Base-by-base conservation (phyloP, 345 rosid genomes). In the Hevea brasiliensis region DNA sequence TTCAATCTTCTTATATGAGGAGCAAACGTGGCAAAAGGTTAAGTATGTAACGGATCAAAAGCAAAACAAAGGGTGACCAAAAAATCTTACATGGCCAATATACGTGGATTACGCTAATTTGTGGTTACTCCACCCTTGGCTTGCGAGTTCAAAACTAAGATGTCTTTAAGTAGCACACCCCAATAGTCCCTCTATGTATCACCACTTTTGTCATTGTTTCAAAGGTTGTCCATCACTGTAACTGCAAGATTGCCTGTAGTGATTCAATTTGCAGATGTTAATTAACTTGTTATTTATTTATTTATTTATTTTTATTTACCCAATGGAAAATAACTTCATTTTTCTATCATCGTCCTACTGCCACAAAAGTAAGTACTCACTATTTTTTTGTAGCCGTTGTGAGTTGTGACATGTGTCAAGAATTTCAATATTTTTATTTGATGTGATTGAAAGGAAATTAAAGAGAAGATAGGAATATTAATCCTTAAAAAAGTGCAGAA, bases 51-150 rank as follows among this genome's bases (percentile, higher is more conserved):
- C 62, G 6, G 21, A 42, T 47, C 64, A 35, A 37, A 65, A 37
- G 70, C 15, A 74, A 74, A 51, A 65, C 26, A 41, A 64, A 78
- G 24, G 65, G 67, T 74, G 82, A 79, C 82, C 81, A 81, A 84
- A 81, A 83, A 79, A 64, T 67, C 75, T 77, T 75, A 72, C 84
- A 64, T 73, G 86, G 56, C 78, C 70, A 75, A 54, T 55, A 62
- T 61, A 77, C 74, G 73, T 75, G 88, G 80, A 82, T 20, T 61
- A 73, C 82, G 81, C 85, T 85, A 60, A 50, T 41, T 75, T 77
- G 81, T 79, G 82, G 85, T 74, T 71, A 73, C 67, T 68, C 85
- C 85, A 79, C 82, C 70, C 67, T 71, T 75, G 62, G 79, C 67
- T 71, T 72, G 58, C n/a, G 77, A 67, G 68, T 73, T 50, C 55